phyloP scores from a whole-genome alignment of 2,329 filamentous ascomycete species.

The Colletotrichum sansevieriae region DNA sequence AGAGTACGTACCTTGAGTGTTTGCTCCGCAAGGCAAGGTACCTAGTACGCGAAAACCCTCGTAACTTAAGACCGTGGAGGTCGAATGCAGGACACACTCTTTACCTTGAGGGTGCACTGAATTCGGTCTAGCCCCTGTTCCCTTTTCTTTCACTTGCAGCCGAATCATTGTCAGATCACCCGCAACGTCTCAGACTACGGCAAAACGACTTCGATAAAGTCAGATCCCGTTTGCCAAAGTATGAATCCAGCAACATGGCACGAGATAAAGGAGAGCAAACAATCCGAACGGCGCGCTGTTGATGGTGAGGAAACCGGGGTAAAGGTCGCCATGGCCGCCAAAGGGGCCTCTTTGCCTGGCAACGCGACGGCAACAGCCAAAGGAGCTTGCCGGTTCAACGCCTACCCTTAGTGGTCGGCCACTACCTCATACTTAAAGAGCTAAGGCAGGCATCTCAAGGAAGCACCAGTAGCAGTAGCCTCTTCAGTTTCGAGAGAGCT shows the following conservation, averaged over 20 bases:
- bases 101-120: conserved; percentile 10
- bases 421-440: neutral
- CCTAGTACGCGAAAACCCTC: neutral
- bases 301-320: conserved; percentile 22
- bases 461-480: conserved; percentile 1
- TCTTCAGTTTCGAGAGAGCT: neutral
- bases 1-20: neutral
- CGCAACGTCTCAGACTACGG: conserved; percentile 33
- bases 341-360: conserved; percentile 13
- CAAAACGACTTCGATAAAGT: conserved; percentile 29
- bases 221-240: conserved; percentile 29
- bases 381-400: conserved; percentile 17
- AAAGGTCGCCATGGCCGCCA: conserved; percentile 27
- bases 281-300: conserved; percentile 26
- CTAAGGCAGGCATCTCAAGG: neutral
- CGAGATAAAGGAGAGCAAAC: conserved; percentile 30
- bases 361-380: conserved; percentile 15
- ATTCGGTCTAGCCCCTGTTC: conserved; percentile 10
- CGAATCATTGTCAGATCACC: conserved; percentile 30
- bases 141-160: conserved; percentile 25
- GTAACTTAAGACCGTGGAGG: neutral
- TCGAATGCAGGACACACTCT: neutral
- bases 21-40: neutral
- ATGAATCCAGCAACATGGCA: conserved; percentile 7
- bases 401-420: conserved; percentile 13